Base-by-base conservation (phyloP, 2,329 filamentous ascomycete species). In the Podosphaera aphanis region DNA sequence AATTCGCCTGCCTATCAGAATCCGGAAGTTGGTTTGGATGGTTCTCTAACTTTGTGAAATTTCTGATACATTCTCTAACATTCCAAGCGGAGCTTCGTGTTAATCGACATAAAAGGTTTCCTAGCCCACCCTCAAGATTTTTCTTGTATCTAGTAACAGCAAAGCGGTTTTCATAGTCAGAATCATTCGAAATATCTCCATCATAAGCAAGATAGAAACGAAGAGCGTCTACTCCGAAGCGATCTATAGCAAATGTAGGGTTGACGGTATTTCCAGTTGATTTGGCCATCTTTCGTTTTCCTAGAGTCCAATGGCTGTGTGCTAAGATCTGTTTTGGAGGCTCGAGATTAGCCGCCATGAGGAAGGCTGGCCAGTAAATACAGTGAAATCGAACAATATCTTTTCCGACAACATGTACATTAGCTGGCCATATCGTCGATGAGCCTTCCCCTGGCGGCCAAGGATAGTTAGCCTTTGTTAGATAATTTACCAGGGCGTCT, bases 381-480 rank as follows among this genome's bases (percentile, higher is more conserved):
- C 83, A 88, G 60, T 98, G 92, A 62, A 98, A 98, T 16, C 85
- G 79, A 47, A 93, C 68, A 52, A 98, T 98, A 60, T 98, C 90
- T 62, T 98, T 98, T 43, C 90, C 90, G 46, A 98, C 79, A 21
- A 98, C 75, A 40, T 98, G 90, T 16, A 90, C 70, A 60, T 98
- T 78, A 7, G 84, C 83, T 3, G 90, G 90, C 88, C 90, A 98
- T 20, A 82, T 76, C 43, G 71, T 70, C 18, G 64, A 64, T 13
- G 66, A 60, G 49, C 80, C 74, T 3, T 69, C 64, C 1, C 75
- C 75, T 0, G 81, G 77, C 0, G 74, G 63, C 74, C 79, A 84
- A 0, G 84, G 84, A 58, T 92, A 95, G 13, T 88, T 85, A 1
- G 84, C 74, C 50, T 79, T 83, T 15, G 86, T 93, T 44, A 90